phyloP scores from a whole-genome alignment of 192 early-diverging fungal genomes.

The Mortierella hygrophila region DNA sequence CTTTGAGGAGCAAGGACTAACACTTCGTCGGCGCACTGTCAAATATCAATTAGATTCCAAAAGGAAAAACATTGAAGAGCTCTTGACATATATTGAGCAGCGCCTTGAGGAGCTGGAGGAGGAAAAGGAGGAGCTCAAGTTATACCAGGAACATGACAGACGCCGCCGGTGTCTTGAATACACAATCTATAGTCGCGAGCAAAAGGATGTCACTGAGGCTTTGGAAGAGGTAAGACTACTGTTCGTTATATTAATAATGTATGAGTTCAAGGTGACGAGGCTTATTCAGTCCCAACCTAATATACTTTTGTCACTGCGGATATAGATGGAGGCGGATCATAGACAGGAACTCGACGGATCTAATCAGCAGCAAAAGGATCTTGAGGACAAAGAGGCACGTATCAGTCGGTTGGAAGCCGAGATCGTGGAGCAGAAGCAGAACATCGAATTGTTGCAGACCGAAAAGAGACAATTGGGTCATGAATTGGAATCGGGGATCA shows the following conservation, averaged over 20 bases:
- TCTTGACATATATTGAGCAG: conserved; percentile 90
- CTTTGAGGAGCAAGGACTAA: neutral
- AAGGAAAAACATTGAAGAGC: conserved; percentile 89
- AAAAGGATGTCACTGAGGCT: conserved; percentile 81
- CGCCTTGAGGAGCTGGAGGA: conserved; percentile 90
- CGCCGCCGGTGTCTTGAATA: conserved; percentile 92
- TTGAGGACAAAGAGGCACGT: conserved; percentile 65
- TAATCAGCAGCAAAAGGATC: conserved; percentile 68
- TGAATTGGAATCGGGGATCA: conserved; percentile 83
- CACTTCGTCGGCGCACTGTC: neutral
- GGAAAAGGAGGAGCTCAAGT: conserved; percentile 93
- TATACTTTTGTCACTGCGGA: neutral
- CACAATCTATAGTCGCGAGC: conserved; percentile 93
- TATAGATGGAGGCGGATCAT: conserved; percentile 57
- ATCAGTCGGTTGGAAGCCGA: conserved; percentile 64
- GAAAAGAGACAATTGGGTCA: conserved; percentile 79
- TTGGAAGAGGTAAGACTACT: conserved; percentile 70
- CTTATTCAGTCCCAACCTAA: neutral
- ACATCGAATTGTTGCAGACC: conserved; percentile 72
- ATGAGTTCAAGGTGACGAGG: neutral
- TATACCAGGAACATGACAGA: conserved; percentile 89
- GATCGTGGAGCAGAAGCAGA: conserved; percentile 73
- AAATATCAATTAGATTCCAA: conserved; percentile 72
- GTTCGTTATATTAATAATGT: neutral
- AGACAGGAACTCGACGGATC: conserved; percentile 60